Conservation (phyloP, 345 rosid genomes). For the Salix arbutifolia region DNA sequence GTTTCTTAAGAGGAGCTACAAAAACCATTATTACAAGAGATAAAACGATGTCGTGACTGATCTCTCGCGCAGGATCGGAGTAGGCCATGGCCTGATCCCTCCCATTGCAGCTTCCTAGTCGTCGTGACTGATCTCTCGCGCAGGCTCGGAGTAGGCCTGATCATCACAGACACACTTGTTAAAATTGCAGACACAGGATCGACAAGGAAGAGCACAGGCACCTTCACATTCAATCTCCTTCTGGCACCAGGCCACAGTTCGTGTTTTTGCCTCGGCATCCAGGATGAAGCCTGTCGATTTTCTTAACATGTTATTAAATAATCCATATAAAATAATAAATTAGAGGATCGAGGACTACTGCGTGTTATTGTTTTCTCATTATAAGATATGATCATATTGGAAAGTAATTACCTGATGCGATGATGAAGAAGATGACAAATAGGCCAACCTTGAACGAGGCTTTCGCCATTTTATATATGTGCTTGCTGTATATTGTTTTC, state of each 20-base stretch:
- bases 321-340: too few species aligned
- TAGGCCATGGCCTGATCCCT: too few species aligned
- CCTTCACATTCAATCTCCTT: not conserved
- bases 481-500: not conserved
- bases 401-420: not conserved
- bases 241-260: not conserved
- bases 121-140: too few species aligned
- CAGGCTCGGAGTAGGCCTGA: not conserved
- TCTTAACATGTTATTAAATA: not conserved
- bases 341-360: not conserved
- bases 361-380: not conserved
- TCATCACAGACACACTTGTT: not conserved
- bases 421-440: not conserved
- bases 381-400: not conserved
- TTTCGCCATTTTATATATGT: not conserved
- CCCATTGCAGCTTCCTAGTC: too few species aligned
- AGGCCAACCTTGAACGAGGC: not conserved
- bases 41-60: too few species aligned
- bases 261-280: not conserved
- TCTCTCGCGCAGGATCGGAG: too few species aligned
- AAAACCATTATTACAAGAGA: not conserved
- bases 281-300: not conserved
- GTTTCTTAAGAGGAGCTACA: too few species aligned
- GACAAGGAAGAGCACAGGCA: not conserved
- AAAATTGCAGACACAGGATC: not conserved